Evolutionary conservation across 2,329 filamentous ascomycete species (phyloP).

Genomic region (Clonostachys rosea): DNA sequence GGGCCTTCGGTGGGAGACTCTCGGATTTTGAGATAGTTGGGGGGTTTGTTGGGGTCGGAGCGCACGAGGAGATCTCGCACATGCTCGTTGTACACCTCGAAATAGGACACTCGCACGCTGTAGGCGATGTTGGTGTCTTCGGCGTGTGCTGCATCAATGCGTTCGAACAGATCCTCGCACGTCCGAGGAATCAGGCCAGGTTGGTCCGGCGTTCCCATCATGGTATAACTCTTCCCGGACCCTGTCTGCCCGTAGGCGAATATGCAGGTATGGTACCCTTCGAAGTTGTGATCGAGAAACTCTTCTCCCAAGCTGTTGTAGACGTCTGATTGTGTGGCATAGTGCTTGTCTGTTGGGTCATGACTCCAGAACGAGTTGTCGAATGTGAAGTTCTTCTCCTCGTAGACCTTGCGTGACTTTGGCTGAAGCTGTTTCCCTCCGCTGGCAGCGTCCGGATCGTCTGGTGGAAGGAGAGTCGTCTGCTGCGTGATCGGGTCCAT

Average conservation of each 20-base stretch:
- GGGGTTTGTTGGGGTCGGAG: slow-evolving; percentile 61
- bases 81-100: slow-evolving; percentile 99
- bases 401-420: slow-evolving; percentile 68
- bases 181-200: slow-evolving; percentile 92
- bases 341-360: slow-evolving; percentile 72
- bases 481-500: slow-evolving; percentile 88
- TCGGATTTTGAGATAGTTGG: slow-evolving; percentile 93
- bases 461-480: slow-evolving; percentile 74
- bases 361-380: slow-evolving; percentile 99
- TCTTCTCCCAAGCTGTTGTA: slow-evolving; percentile 94
- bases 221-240: slow-evolving; percentile 96
- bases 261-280: slow-evolving; percentile 98
- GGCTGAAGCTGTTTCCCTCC: slow-evolving; percentile 32
- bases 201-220: slow-evolving; percentile 85
- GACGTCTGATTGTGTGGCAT: slow-evolving; percentile 87
- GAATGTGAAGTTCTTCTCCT: slow-evolving; percentile 91
- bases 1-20: slow-evolving; percentile 93
- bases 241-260: slow-evolving; percentile 98
- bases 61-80: slow-evolving; percentile 89
- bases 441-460: slow-evolving; percentile 46
- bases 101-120: slow-evolving; percentile 96
- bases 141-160: slow-evolving; percentile 73
- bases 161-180: slow-evolving; percentile 91
- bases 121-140: slow-evolving; percentile 91
- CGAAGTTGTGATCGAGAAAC: slow-evolving; percentile 98